Conservation (phyloP, 148 eudicot species). For the Polygonum aviculare region DNA sequence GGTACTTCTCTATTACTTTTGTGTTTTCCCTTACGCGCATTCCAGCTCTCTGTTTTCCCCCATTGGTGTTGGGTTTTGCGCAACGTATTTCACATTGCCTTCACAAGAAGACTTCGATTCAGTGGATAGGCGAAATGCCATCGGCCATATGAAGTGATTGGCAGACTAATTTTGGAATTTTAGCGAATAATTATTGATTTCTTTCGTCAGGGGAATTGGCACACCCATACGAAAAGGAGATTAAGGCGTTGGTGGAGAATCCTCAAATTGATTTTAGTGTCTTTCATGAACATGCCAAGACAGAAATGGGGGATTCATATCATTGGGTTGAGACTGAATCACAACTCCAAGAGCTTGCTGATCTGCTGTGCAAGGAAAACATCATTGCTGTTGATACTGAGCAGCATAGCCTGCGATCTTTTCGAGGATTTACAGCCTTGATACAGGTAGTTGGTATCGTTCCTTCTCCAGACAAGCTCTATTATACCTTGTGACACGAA, state of each 20-base stretch:
- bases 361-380: conserved; percentile 54
- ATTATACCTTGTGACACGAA: not conserved
- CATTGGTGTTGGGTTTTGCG: not conserved
- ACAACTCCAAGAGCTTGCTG: conserved; percentile 50
- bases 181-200: not conserved
- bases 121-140: not conserved
- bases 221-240: conserved; percentile 68
- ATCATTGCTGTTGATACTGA: conserved; percentile 89
- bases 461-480: not conserved
- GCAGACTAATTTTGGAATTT: not conserved
- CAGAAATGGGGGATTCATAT: conserved; percentile 35
- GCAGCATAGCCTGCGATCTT: conserved; percentile 87
- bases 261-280: conserved; percentile 24
- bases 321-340: conserved; percentile 74
- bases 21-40: not conserved
- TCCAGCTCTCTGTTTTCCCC: not conserved
- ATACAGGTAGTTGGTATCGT: conserved; percentile 49
- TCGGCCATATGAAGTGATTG: not conserved
- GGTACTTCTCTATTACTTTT: conserved; percentile 18
- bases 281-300: conserved; percentile 25
- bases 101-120: not conserved
- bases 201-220: conserved; percentile 30
- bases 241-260: conserved; percentile 42
- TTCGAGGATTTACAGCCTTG: conserved; percentile 82
- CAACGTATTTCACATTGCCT: not conserved